Evolutionary conservation across 371 early-diverging fungal genomes (phyloP).

Genomic region (Rhizopus microsporus): DNA sequence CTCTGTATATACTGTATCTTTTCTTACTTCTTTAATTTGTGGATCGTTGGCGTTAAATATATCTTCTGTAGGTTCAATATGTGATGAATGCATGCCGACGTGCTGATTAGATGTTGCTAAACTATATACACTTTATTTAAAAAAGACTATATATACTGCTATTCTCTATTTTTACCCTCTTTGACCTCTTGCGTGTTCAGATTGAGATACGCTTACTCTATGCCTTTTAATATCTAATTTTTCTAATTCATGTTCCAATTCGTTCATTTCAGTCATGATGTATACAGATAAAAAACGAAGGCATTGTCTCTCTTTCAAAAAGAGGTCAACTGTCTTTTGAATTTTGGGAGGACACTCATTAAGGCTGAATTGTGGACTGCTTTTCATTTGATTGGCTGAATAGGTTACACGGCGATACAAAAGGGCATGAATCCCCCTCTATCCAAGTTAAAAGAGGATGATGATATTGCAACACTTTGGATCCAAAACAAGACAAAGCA

Average conservation of each 20-base stretch:
- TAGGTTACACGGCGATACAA: too few relatives aligned
- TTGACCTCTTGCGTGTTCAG: conserved; percentile 25
- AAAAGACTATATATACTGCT: not conserved
- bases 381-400: too few relatives aligned
- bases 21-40: conserved; percentile 67
- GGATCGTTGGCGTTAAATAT: conserved; percentile 78
- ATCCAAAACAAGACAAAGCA: too few relatives aligned
- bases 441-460: too few relatives aligned
- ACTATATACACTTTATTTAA: conserved; percentile 12
- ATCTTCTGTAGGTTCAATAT: conserved; percentile 73
- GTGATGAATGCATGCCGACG: conserved; percentile 40
- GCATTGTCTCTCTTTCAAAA: not conserved
- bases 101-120: conserved; percentile 41
- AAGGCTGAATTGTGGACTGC: too few relatives aligned
- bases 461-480: too few relatives aligned
- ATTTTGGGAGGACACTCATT: too few relatives aligned
- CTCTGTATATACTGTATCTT: not conserved
- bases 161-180: conserved; percentile 27
- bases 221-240: conserved; percentile 18
- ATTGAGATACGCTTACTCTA: conserved; percentile 33
- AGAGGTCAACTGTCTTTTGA: too few relatives aligned
- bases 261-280: not conserved
- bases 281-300: not conserved
- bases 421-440: too few relatives aligned
- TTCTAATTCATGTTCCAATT: conserved; percentile 15